A percentile compares a stretch with the other conserved stretches of the same genome.
Conservation (phyloP, 768 basidiomycete species). For the Mycena vulgaris region DNA sequence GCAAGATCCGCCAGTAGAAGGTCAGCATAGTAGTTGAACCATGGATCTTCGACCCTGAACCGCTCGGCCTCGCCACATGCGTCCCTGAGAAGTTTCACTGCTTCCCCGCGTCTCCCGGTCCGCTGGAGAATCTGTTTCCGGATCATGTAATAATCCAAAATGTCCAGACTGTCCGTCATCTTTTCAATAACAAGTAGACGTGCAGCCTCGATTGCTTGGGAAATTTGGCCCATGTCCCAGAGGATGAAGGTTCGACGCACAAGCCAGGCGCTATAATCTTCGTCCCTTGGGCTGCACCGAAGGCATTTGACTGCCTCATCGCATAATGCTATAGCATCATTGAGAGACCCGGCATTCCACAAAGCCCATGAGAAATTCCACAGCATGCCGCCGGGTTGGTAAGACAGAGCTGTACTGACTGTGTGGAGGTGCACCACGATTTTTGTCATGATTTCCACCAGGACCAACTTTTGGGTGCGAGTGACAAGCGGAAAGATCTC, state of each 20-base stretch:
- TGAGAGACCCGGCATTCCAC: neutral
- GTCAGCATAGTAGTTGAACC: neutral
- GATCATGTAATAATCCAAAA: neutral
- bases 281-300: too few species aligned
- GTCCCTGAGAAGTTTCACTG: neutral
- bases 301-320: neutral
- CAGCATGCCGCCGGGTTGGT: neutral
- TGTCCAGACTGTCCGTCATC: neutral
- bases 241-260: neutral
- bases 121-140: neutral
- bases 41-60: too few species aligned
- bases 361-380: neutral
- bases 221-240: neutral
- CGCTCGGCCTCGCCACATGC: too few species aligned
- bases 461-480: neutral
- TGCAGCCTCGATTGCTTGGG: too few species aligned
- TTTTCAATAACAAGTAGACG: too few species aligned
- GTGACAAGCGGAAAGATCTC: neutral
- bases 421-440: neutral
- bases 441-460: neutral
- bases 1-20: constrained; percentile 5
- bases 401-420: neutral
- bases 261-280: neutral
- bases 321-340: neutral
- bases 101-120: neutral